Evolutionary conservation across 768 basidiomycete species (phyloP).

Genomic region (Kondoa malvinella): DNA sequence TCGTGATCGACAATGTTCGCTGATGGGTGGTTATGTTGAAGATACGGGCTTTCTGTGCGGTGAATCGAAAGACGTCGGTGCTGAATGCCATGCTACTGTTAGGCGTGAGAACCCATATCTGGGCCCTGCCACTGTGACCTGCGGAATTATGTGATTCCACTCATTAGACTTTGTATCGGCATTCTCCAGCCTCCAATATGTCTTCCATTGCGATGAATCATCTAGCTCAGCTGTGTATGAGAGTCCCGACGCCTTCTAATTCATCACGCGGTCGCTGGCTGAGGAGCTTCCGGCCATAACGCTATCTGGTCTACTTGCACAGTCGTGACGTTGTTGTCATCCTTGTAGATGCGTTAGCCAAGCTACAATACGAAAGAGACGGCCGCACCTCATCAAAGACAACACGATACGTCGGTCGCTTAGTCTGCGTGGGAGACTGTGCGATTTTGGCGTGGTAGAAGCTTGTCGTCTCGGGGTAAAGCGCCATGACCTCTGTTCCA

Average conservation of each 20-base stretch:
- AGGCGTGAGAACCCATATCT: no score
- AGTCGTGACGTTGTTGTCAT: neutral
- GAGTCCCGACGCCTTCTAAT: no score
- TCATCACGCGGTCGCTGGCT: no score
- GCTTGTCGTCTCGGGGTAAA: conserved; percentile 36
- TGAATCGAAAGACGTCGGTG: no score
- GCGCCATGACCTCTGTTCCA: conserved; percentile 31
- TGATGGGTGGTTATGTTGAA: neutral
- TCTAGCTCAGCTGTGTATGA: no score
- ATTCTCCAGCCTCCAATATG: no score
- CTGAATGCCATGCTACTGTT: no score
- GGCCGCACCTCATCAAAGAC: conserved; percentile 23
- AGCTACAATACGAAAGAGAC: neutral
- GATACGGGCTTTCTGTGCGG: no score
- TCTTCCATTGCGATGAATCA: no score
- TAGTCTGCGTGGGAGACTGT: conserved; percentile 16
- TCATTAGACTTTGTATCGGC: no score
- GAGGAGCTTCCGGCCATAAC: neutral
- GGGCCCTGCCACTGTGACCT: no score
- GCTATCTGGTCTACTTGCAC: neutral
- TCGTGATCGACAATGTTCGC: neutral
- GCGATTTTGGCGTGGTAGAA: conserved; percentile 35
- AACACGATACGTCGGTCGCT: conserved; percentile 22
- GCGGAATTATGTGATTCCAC: no score
- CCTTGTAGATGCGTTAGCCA: neutral